phyloP scores from a whole-genome alignment of 306 rosid genomes.

The Mimosa bimucronata region DNA sequence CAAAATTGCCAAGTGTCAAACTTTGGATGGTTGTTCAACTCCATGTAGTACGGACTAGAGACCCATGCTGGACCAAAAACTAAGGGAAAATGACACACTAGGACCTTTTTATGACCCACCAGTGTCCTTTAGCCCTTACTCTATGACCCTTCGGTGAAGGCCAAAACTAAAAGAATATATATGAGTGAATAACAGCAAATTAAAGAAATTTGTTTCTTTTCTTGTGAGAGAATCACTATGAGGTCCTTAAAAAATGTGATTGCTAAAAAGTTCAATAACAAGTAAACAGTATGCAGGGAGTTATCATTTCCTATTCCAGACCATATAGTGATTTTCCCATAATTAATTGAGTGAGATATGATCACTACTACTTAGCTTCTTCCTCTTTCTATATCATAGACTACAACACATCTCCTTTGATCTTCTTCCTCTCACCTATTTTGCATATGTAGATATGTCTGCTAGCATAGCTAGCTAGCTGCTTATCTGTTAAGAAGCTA shows the following conservation, averaged over 20 bases:
- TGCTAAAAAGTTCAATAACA: too few species aligned
- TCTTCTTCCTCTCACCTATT: constrained; percentile 31
- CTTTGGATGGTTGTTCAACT: constrained; percentile 14
- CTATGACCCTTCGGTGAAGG: constrained; percentile 15
- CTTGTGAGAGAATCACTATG: too few species aligned
- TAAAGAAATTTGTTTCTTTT: constrained; percentile 22
- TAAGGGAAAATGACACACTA: neutral
- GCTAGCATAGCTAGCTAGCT: neutral
- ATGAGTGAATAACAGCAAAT: neutral
- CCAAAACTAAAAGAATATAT: neutral
- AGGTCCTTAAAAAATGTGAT: too few species aligned
- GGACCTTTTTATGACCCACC: neutral
- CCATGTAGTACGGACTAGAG: neutral
- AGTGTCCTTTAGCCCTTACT: constrained; percentile 25
- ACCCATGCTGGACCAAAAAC: neutral
- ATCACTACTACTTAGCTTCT: constrained; percentile 22
- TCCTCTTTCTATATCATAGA: constrained; percentile 37
- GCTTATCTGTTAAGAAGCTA: neutral
- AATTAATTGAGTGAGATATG: constrained; percentile 32
- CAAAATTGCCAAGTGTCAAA: constrained; percentile 7
- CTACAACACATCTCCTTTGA: constrained; percentile 37
- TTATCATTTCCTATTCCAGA: too few species aligned
- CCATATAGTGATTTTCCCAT: too few species aligned
- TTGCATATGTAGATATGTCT: constrained; percentile 27
- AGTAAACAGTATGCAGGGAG: too few species aligned